A percentile compares a stretch with the other conserved stretches of the same genome.
These are phyloP conservation scores for Stachybotrys elegans DNA, from an alignment of 2,329 filamentous ascomycete species.

Conservation along the genomic window DNA sequence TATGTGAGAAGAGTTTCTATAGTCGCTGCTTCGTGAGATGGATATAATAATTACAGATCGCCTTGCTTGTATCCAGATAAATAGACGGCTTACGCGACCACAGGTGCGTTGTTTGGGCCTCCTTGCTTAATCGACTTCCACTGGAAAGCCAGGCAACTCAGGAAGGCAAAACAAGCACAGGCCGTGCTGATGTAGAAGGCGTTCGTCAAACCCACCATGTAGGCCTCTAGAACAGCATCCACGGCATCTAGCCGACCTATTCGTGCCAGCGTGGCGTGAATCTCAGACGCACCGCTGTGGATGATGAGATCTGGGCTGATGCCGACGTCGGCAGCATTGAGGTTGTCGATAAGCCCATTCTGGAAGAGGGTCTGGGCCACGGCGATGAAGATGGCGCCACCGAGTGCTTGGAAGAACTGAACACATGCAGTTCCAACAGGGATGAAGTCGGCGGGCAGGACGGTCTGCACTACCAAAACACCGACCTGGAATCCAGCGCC, in stretches of 20 bases:
- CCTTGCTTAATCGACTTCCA: constrained; percentile 52
- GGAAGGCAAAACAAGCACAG: constrained; percentile 40
- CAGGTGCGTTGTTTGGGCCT: no score
- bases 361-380: constrained; percentile 64
- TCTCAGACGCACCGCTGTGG: constrained; percentile 47
- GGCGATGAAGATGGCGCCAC: constrained; percentile 60
- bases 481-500: constrained; percentile 44
- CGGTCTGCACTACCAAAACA: constrained; percentile 47
- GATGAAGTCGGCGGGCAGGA: constrained; percentile 40
- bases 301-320: constrained; percentile 45
- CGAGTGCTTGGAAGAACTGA: constrained; percentile 60
- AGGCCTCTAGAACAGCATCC: constrained; percentile 39
- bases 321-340: constrained; percentile 38
- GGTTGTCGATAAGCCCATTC: constrained; percentile 52
- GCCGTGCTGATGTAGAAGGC: constrained; percentile 49
- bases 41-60: no score
- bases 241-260: constrained; percentile 36
- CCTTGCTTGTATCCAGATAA: background rate
- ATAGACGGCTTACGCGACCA: constrained; percentile 14
- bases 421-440: constrained; percentile 47
- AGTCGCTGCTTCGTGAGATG: no score
- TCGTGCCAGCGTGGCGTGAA: constrained; percentile 35
- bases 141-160: constrained; percentile 36
- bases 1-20: no score
- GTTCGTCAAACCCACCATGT: constrained; percentile 43